Base-by-base conservation (phyloP, 176 grass and related monocot species). In the Eleusine indica region DNA sequence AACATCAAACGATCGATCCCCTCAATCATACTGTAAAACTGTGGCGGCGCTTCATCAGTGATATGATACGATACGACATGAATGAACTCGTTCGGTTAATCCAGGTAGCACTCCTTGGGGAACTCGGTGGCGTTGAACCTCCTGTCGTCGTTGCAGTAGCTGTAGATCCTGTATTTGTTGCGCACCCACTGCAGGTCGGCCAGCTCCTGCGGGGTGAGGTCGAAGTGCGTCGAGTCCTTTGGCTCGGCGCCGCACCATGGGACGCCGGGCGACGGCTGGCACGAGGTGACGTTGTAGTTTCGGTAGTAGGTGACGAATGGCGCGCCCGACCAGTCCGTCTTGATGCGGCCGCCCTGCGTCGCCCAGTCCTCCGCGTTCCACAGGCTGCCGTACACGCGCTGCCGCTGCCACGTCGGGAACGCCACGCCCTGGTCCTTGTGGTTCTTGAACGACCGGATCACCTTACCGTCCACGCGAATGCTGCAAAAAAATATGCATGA, bases 351-450 rank as follows among this genome's bases (percentile, higher is more conserved):
- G 25, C 93, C 90, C 73, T 88, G 52, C 40, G 94, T 97, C 66
- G 94, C 94, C 94, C 94, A 97, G 78, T 83, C 87, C 25, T 97
- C 94, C 0, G 82, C 94, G 75, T 80, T 73, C 91, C 91, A 97
- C 43, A 97, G 84, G 80, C 79, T 91, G 0, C 91, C 87, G 84
- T 84, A 91, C 44, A 82, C 12, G 0, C 87, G 82, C 91, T 91
- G 88, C 82, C 30, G 38, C 85, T 93, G 94, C 88, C 83, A 78
- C 42, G 43, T 78, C 62, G 88, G 94, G 77, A 70, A 96, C 29
- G 77, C 22, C 22, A 93, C 37, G 8, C 84, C 88, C 1, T 85
- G 4, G 0, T 49, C 77, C 68, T 80, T 2, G 42, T 88, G 69
- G 91, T 96, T 96, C 85, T 91, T 92, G 91, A 89, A 96, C 35